These are phyloP conservation scores for Millerago galiae DNA, from an alignment of 805 yeast species.

Conservation along the genomic window DNA sequence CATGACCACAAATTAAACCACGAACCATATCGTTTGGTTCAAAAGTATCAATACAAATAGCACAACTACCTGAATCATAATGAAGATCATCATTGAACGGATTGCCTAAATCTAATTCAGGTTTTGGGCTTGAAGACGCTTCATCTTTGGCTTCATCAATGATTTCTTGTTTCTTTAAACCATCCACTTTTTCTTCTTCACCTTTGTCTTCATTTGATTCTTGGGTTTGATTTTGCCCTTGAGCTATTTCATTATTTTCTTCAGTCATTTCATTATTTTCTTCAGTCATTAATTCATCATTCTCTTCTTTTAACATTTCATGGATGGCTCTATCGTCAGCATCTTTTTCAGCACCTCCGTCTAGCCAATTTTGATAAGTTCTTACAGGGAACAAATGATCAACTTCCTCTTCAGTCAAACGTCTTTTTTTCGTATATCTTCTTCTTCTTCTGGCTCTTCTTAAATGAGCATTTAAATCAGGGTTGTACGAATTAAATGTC, in stretches of 20 bases:
- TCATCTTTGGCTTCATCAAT: neutral
- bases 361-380: constrained; percentile 53
- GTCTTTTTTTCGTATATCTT: constrained; percentile 41
- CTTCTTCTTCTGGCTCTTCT: constrained; percentile 32
- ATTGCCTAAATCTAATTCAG: constrained; percentile 18
- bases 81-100: constrained; percentile 29
- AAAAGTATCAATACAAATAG: constrained; percentile 66
- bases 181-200: neutral
- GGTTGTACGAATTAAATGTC: constrained; percentile 15
- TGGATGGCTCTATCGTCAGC: constrained; percentile 36
- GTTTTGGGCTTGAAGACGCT: neutral
- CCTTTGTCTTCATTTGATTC: neutral
- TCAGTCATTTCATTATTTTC: neutral
- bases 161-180: too few species aligned
- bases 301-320: constrained; percentile 33
- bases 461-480: constrained; percentile 8
- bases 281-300: constrained; percentile 13
- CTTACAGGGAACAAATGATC: constrained; percentile 52
- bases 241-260: neutral
- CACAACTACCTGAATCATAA: constrained; percentile 65
- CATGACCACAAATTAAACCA: constrained; percentile 76
- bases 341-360: constrained; percentile 53
- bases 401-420: constrained; percentile 50
- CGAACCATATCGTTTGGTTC: constrained; percentile 61
- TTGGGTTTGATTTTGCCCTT: neutral